Percentiles rank a stretch among this genome's conserved stretches.
phyloP scores from a whole-genome alignment of 805 yeast genomes.

The Candida insectalens region DNA sequence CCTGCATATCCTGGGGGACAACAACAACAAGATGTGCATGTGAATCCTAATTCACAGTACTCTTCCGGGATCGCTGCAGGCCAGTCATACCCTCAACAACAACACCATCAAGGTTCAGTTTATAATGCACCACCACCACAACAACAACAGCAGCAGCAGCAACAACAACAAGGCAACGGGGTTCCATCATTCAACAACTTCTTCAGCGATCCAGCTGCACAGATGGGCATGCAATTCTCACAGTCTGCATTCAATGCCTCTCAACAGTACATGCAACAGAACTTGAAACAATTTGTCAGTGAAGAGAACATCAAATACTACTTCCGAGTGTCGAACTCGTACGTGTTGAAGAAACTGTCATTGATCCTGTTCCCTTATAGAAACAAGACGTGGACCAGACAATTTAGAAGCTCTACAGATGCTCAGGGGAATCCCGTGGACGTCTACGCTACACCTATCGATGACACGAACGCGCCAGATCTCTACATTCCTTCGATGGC shows the following conservation, averaged over 20 bases:
- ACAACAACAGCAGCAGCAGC: slow-evolving; percentile 15
- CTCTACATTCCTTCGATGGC: slow-evolving; percentile 95
- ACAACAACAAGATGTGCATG: no score
- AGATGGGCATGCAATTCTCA: slow-evolving; percentile 83
- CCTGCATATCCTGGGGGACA: no score
- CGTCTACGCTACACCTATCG: slow-evolving; percentile 62
- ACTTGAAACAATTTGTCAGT: slow-evolving; percentile 43
- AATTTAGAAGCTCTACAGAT: slow-evolving; percentile 26
- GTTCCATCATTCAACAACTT: slow-evolving; percentile 36
- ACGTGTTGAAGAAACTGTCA: slow-evolving; percentile 65
- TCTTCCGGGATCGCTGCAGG: no score
- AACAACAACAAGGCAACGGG: slow-evolving; percentile 15
- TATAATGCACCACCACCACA: slow-evolving; percentile 3
- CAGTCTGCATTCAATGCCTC: slow-evolving; percentile 77
- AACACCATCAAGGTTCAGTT: no score
- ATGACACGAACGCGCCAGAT: slow-evolving; percentile 93
- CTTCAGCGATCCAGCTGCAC: slow-evolving; percentile 70
- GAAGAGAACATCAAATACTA: slow-evolving; percentile 65
- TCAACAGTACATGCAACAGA: slow-evolving; percentile 69
- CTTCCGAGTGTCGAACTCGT: slow-evolving; percentile 85
- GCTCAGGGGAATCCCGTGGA: slow-evolving; percentile 21
- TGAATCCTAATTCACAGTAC: no score
- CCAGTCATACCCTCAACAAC: no score
- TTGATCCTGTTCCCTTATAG: slow-evolving; percentile 80
- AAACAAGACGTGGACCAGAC: slow-evolving; percentile 75